Base-by-base conservation (phyloP, 257 asterid species). In the Gentiana dahurica region DNA sequence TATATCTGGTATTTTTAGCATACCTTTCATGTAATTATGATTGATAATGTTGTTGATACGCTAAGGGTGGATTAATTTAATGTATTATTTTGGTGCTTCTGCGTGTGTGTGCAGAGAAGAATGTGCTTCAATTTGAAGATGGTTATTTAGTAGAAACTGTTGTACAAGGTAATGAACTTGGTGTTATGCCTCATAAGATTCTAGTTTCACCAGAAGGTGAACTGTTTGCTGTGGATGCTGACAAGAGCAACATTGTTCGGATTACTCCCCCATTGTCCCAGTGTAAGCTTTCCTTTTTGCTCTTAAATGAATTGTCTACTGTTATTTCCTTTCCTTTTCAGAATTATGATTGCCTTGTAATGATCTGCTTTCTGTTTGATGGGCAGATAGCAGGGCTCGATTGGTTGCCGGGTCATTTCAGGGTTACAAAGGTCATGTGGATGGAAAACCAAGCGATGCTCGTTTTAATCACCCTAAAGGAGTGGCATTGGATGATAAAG, bases 401-500 rank as follows among this genome's bases (percentile, higher is more conserved):
- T 73, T 88, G 80, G 89, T 92, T 66, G 99, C 97, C 7, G 99
- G 99, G 51, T 92, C 99, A 47, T 92, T 88, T 77, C 93, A 88
- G 77, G 99, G 99, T 54, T 83, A 69, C 63, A 74, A 84, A 2
- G 99, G 97, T 52, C 94, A 88, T 67, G 97, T 92, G 64, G 99
- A 92, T 73, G 99, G 99, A 62, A 92, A 92, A 71, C 95, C 99
- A 15, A 88, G 64, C 7, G 99, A 92, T 76, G 99, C 97, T 66
- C 93, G 95, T 57, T 88, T 92, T 54, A 74, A 79, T 71, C 84
- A 78, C 66, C 99, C 97, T 2, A 88, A 77, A 75, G 99, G 99
- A 55, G 83, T 89, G 49, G 63, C 97, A 38, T 73, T 88, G 90
- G 97, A 92, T 56, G 97, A 92, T 60, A 85, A 78, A 74, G 97